phyloP scores from a whole-genome alignment of 768 basidiomycete species.

The Phlebiopsis flavidoalba region DNA sequence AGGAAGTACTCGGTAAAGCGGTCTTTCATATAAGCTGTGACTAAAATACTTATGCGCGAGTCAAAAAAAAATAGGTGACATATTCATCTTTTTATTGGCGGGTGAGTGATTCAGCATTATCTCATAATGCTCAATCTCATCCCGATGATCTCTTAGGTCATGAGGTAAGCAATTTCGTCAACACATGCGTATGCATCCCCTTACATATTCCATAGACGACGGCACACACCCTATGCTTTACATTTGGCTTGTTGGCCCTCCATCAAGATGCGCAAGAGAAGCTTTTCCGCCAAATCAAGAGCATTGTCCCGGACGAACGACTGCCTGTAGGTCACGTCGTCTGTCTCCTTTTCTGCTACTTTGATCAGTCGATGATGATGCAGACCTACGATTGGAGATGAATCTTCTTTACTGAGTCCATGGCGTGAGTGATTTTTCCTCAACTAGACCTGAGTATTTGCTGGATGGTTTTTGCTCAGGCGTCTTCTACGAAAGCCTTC shows the following conservation, averaged over 20 bases:
- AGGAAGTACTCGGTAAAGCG: constrained; percentile 35
- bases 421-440: constrained; percentile 15
- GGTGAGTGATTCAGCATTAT: constrained; percentile 18
- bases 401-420: constrained; percentile 17
- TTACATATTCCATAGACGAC: constrained; percentile 22
- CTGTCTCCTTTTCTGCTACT: background rate
- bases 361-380: background rate
- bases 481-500: constrained; percentile 27
- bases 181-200: background rate
- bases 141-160: background rate
- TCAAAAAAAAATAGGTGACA: constrained; percentile 25
- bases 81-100: constrained; percentile 50
- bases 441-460: background rate
- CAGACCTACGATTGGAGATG: constrained; percentile 23
- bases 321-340: constrained; percentile 19
- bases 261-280: constrained; percentile 36
- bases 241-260: constrained; percentile 32
- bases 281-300: constrained; percentile 28
- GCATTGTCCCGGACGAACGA: constrained; percentile 20
- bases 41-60: background rate
- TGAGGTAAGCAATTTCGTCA: background rate
- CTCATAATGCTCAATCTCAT: background rate
- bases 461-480: constrained; percentile 6
- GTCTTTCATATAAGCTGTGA: background rate
- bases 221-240: constrained; percentile 28